These are phyloP conservation scores for Saccharomycopsis fodiens DNA, from an alignment of 805 yeast species.

Conservation along the genomic window DNA sequence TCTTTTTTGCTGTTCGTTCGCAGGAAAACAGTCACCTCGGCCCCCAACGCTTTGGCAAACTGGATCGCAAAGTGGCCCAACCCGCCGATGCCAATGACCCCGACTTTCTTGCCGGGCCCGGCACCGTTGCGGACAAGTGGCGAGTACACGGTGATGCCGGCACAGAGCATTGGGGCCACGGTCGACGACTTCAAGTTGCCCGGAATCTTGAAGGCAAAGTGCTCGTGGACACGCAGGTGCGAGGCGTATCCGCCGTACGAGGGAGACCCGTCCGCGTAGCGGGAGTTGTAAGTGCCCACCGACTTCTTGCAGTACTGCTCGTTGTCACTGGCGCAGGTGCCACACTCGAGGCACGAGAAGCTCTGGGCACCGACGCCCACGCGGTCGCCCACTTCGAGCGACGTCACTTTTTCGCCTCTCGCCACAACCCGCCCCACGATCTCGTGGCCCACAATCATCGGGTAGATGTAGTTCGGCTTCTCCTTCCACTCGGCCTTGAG, in stretches of 20 bases:
- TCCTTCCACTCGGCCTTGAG: conserved; percentile 15
- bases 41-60: conserved; percentile 54
- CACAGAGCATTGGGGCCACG: conserved; percentile 73
- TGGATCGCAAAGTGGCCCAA: conserved; percentile 49
- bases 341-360: conserved; percentile 53
- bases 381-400: conserved; percentile 56
- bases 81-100: conserved; percentile 51
- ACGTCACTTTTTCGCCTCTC: conserved; percentile 49
- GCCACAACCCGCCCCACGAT: conserved; percentile 51
- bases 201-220: conserved; percentile 59
- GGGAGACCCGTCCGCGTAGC: conserved; percentile 38
- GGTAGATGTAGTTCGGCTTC: conserved; percentile 5
- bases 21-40: conserved; percentile 51
- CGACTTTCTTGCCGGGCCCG: conserved; percentile 44
- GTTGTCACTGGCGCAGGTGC: conserved; percentile 45
- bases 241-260: conserved; percentile 68
- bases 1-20: conserved; percentile 41
- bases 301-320: conserved; percentile 48
- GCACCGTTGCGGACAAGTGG: conserved; percentile 50
- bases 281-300: conserved; percentile 44
- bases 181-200: conserved; percentile 40
- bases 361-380: conserved; percentile 77
- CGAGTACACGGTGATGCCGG: conserved; percentile 66
- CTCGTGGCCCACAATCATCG: conserved; percentile 57
- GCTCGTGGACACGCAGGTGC: conserved; percentile 55